Percentiles rank a stretch among this genome's conserved stretches.
Conservation (phyloP, 2,329 filamentous ascomycete species). For the Curvularia verruculosa region DNA sequence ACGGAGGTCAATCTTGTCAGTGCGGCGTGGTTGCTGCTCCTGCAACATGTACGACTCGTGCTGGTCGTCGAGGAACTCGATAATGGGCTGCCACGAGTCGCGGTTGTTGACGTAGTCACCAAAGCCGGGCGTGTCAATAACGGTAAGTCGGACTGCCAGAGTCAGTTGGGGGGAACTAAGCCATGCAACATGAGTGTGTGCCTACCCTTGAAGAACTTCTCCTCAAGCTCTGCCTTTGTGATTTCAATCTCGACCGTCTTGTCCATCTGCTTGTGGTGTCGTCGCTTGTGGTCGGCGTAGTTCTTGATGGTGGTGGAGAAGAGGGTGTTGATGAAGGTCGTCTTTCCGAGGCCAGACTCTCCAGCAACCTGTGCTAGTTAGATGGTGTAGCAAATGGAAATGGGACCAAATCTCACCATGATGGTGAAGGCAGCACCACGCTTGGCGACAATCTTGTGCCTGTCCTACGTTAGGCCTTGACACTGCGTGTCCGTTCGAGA, state of each 20-base stretch:
- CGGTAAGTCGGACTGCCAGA: conserved; percentile 84
- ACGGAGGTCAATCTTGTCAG: conserved; percentile 98
- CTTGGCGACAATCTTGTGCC: conserved; percentile 75
- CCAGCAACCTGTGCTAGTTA: conserved; percentile 77
- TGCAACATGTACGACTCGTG: conserved; percentile 99
- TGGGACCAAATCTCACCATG: conserved; percentile 70
- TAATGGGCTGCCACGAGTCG: conserved; percentile 99
- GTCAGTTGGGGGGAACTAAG: conserved; percentile 26
- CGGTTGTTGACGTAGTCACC: conserved; percentile 99
- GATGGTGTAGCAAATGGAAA: conserved; percentile 7
- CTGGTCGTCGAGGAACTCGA: conserved; percentile 99
- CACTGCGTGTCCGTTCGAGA: conserved; percentile 18
- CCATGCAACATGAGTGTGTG: background rate
- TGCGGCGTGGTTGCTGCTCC: conserved; percentile 97
- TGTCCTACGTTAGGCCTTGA: conserved; percentile 49
- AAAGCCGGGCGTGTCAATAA: conserved; percentile 98
- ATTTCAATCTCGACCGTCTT: conserved; percentile 99
- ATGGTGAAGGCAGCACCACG: conserved; percentile 98
- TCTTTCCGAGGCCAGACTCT: conserved; percentile 98
- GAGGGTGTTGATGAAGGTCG: conserved; percentile 99
- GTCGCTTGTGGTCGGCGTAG: conserved; percentile 99
- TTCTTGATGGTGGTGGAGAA: conserved; percentile 99
- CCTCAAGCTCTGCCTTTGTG: conserved; percentile 98
- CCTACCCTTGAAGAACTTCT: conserved; percentile 99
- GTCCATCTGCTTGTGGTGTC: conserved; percentile 98